Conservation (phyloP, 495 filamentous ascomycete genomes). For the Bryoglossum gracile region DNA sequence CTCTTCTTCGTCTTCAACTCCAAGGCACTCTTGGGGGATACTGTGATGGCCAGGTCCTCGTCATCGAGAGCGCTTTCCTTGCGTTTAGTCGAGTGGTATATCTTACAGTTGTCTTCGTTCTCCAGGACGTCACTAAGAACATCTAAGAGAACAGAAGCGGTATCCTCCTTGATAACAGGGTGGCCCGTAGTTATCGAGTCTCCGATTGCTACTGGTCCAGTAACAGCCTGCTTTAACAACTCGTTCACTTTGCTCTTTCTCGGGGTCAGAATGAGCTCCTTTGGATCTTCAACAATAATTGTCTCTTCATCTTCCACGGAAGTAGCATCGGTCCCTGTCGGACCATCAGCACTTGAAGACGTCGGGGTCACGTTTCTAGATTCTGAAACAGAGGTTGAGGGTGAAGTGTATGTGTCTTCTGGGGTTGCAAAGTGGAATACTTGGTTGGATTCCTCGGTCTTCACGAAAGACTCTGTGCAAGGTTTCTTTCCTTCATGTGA, state of each 20-base stretch:
- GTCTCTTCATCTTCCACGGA: slow-evolving; percentile 26
- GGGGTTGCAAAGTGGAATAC: slow-evolving; percentile 8
- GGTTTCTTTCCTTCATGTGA: slow-evolving; percentile 1
- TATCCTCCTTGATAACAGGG: slow-evolving; percentile 14
- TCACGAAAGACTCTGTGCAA: slow-evolving; percentile 4
- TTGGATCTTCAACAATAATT: slow-evolving; percentile 16
- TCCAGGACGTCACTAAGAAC: slow-evolving; percentile 8
- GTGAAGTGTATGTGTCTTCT: slow-evolving; percentile 3
- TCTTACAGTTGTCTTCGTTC: background rate
- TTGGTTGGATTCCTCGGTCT: slow-evolving; percentile 6
- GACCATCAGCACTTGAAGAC: slow-evolving; percentile 11
- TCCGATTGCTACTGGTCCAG: background rate
- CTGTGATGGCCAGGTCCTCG: background rate
- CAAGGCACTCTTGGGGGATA: background rate
- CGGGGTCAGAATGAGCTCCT: background rate
- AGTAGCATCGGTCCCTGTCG: slow-evolving; percentile 21
- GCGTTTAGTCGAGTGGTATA: background rate
- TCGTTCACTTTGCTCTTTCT: slow-evolving; percentile 9
- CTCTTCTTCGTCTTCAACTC: slow-evolving; percentile 2
- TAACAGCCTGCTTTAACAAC: background rate
- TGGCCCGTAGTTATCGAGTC: slow-evolving; percentile 12
- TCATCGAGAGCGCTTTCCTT: background rate
- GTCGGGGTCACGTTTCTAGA: slow-evolving; percentile 9
- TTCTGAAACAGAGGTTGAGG: background rate
- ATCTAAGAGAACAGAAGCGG: slow-evolving; percentile 11